Base-by-base conservation (phyloP, 129 eudicot species). In the Deinandra increscens region DNA sequence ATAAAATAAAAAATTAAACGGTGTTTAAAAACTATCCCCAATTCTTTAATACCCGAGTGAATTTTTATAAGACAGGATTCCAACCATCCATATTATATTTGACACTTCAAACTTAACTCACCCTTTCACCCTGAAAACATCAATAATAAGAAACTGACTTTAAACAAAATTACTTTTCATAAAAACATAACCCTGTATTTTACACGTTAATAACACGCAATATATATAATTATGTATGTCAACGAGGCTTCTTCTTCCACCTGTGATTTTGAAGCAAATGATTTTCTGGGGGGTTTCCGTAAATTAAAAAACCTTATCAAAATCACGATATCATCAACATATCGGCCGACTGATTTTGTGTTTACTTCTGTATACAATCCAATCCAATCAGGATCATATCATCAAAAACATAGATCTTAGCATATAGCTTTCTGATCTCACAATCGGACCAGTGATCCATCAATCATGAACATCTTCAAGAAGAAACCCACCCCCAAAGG, bases 401-500 rank as follows among this genome's bases (percentile, higher is more conserved):
- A 68, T 68, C 68, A 22, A n/a, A n/a, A n/a, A 9, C 31, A 26
- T 26, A 26, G n/a, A 42, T 42, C 49, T 18, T 18, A 19, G 22
- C 42, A 15, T 51, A 68, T 13, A 69, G 23, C 31, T 53, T 4
- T 55, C 31, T 29, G 37, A 49, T 75, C 74, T 13, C 59, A 29
- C 63, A 59, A 67, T 56, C 63, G 44, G 75, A 58, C 68, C 80
- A 69, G 4, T 58, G 34, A 76, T 69, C 75, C 39, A 76, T 69
- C 75, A 46, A 83, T 38, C 64, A 91, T 85, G 96, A 92, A 86
- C 80, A 72, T 88, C 74, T 92, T 92, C 89, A 61, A 91, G 72
- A 92, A 85, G 66, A 92, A 92, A 74, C 96, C 98, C 58, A 88
- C 88, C 11, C 91, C 98, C 80, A 92, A 92, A 71, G 98, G 98